Percentiles rank a stretch among this genome's conserved stretches.
phyloP scores from a whole-genome alignment of 1,284 basidiomycete genomes.

The Ceratobasidium sp. region DNA sequence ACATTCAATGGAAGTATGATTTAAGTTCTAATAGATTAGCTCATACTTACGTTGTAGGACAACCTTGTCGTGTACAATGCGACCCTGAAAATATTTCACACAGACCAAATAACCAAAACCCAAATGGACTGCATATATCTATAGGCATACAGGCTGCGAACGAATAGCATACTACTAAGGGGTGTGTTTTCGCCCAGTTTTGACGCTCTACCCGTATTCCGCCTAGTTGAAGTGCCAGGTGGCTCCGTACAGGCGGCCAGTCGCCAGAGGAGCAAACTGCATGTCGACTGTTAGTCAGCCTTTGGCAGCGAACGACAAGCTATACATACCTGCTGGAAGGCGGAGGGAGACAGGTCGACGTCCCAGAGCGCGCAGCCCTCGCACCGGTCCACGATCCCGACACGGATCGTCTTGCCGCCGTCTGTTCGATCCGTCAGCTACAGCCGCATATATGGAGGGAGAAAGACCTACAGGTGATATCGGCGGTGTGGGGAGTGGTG shows the following conservation, averaged over 20 bases:
- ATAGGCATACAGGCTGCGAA: no score
- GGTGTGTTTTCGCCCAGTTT: no score
- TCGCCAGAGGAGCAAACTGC: slow-evolving; percentile 29
- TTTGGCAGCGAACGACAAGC: no score
- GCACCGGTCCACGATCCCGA: slow-evolving; percentile 32
- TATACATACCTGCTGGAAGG: slow-evolving; percentile 33
- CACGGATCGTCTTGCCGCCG: slow-evolving; percentile 13
- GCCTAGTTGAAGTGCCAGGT: slow-evolving; percentile 38
- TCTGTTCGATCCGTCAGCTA: background rate
- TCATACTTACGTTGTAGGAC: no score
- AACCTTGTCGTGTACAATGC: no score
- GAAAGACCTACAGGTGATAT: slow-evolving; percentile 4
- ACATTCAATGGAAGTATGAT: no score
- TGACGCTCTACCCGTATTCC: no score
- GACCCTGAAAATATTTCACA: no score
- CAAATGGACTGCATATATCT: no score
- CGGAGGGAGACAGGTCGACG: slow-evolving; percentile 33
- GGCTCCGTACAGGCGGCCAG: slow-evolving; percentile 36
- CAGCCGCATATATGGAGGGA: background rate
- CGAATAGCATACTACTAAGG: no score
- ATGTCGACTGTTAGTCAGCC: background rate
- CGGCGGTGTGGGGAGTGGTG: background rate
- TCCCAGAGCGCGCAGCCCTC: slow-evolving; percentile 33
- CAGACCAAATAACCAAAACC: no score
- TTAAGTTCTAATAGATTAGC: no score